phyloP scores from a whole-genome alignment of 2,329 filamentous ascomycete species.

The Bipolaris oryzae region DNA sequence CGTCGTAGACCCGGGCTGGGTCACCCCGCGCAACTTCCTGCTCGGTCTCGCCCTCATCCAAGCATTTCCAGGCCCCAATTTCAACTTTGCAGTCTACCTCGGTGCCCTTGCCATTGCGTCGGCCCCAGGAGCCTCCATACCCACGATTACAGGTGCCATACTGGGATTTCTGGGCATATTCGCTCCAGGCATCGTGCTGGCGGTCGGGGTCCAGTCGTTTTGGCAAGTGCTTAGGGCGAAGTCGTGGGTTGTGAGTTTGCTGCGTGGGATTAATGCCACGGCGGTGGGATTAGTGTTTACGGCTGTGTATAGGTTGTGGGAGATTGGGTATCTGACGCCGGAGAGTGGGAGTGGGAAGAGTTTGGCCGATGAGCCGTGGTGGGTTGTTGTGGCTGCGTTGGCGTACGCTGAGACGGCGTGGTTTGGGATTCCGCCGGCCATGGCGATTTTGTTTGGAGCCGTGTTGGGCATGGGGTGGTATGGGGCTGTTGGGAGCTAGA shows the following conservation, averaged over 20 bases:
- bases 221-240: slow-evolving; percentile 49
- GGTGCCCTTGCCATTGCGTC: slow-evolving; percentile 48
- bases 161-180: slow-evolving; percentile 52
- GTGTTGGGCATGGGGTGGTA: slow-evolving; percentile 50
- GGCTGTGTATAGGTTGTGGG: slow-evolving; percentile 53
- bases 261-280: slow-evolving; percentile 51
- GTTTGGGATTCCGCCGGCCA: slow-evolving; percentile 49
- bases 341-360: slow-evolving; percentile 44
- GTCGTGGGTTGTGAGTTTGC: slow-evolving; percentile 40
- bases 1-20: slow-evolving; percentile 72
- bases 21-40: slow-evolving; percentile 71
- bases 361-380: slow-evolving; percentile 52
- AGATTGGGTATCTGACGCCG: slow-evolving; percentile 52
- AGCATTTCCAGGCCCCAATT: slow-evolving; percentile 69
- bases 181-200: slow-evolving; percentile 47
- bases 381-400: slow-evolving; percentile 53
- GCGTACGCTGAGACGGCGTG: slow-evolving; percentile 51
- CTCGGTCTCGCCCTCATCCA: slow-evolving; percentile 75
- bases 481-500: slow-evolving; percentile 40
- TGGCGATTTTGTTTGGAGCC: slow-evolving; percentile 50
- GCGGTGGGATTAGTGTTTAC: slow-evolving; percentile 54
- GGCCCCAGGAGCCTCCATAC: slow-evolving; percentile 7
- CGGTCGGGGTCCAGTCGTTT: slow-evolving; percentile 47
- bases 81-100: slow-evolving; percentile 58
- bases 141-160: slow-evolving; percentile 44